phyloP scores from a whole-genome alignment of 2,329 filamentous ascomycete genomes.

The Cercospora zeina region DNA sequence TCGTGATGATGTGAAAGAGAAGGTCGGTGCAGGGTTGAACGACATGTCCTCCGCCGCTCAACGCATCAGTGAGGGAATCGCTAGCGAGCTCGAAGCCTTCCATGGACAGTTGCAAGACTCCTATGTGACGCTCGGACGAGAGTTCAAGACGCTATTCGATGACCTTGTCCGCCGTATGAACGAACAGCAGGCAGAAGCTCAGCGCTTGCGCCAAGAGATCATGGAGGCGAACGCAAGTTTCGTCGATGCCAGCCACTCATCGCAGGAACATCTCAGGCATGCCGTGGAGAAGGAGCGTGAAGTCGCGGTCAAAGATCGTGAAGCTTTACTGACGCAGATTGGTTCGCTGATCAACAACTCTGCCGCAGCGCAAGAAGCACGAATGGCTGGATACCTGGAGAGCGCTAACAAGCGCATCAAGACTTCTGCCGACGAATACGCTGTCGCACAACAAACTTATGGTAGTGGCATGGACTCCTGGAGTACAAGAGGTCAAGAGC shows the following conservation, averaged over 20 bases:
- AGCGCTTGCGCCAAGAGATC: constrained; percentile 70
- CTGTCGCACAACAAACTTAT: constrained; percentile 62
- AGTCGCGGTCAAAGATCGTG: constrained; percentile 70
- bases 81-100: constrained; percentile 81
- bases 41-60: constrained; percentile 81
- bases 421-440: constrained; percentile 55
- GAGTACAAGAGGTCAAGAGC: constrained; percentile 66
- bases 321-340: constrained; percentile 74
- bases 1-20: constrained; percentile 81
- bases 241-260: constrained; percentile 65
- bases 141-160: constrained; percentile 85
- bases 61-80: constrained; percentile 84
- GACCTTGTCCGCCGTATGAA: constrained; percentile 72
- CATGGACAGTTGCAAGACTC: constrained; percentile 81
- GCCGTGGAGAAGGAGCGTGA: constrained; percentile 74
- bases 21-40: constrained; percentile 80
- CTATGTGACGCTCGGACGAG: constrained; percentile 77
- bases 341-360: constrained; percentile 73
- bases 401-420: constrained; percentile 59
- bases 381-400: constrained; percentile 66
- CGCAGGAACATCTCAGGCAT: constrained; percentile 66
- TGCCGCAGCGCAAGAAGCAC: constrained; percentile 69
- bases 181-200: constrained; percentile 73
- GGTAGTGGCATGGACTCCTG: constrained; percentile 71
- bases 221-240: constrained; percentile 67